A percentile compares a stretch with the other conserved stretches of the same genome.
phyloP scores from a whole-genome alignment of 805 yeast species.

The Groenewaldozyma salmanticensis region DNA sequence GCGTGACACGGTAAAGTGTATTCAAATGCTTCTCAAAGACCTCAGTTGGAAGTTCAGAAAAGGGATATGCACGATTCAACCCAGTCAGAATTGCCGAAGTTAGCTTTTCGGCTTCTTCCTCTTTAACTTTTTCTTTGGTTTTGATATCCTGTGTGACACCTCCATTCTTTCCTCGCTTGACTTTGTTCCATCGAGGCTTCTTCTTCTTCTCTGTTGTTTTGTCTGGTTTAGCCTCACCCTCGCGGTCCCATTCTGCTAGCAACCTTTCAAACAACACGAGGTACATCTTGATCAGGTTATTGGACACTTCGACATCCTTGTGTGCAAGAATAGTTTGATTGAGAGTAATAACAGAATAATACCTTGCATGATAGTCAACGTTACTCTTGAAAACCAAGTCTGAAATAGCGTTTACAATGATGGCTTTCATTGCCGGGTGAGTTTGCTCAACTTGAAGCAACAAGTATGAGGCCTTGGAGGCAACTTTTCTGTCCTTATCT shows the following conservation, averaged over 20 bases:
- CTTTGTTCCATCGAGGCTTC: constrained; percentile 55
- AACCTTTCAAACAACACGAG: constrained; percentile 79
- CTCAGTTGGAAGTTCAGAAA: constrained; percentile 59
- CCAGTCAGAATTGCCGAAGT: constrained; percentile 91
- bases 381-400: constrained; percentile 70
- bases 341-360: constrained; percentile 78
- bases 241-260: constrained; percentile 52
- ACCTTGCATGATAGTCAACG: constrained; percentile 73
- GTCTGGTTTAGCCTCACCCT: constrained; percentile 27
- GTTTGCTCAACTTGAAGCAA: constrained; percentile 73
- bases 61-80: constrained; percentile 92
- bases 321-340: constrained; percentile 86
- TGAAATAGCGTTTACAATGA: constrained; percentile 67
- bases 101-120: constrained; percentile 75
- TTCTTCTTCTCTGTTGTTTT: constrained; percentile 38
- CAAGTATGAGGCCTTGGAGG: constrained; percentile 78
- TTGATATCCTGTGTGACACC: constrained; percentile 31
- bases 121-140: constrained; percentile 25
- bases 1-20: constrained; percentile 81
- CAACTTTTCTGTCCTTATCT: constrained; percentile 82
- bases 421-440: constrained; percentile 91
- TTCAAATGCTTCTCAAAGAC: constrained; percentile 66
- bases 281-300: constrained; percentile 71
- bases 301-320: constrained; percentile 72
- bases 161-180: constrained; percentile 75